A percentile compares a stretch with the other conserved stretches of the same genome.
phyloP scores from a whole-genome alignment of 352 stramenopile genomes.

The Globisporangium carolinianum region DNA sequence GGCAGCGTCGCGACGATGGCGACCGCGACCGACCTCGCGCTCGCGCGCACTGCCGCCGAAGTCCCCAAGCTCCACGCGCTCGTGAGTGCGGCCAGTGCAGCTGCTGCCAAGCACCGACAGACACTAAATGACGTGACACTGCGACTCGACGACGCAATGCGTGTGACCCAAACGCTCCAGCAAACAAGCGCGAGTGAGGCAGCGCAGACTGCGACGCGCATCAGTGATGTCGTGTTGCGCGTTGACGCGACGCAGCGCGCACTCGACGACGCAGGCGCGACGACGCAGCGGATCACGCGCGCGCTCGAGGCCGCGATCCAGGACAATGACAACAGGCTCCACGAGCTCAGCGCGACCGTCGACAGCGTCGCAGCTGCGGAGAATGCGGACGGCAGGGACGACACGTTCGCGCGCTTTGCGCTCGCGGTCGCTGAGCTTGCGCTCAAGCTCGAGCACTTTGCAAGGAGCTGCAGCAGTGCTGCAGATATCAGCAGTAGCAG shows the following conservation, averaged over 20 bases:
- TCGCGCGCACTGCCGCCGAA: constrained; percentile 35
- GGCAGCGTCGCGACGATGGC: constrained; percentile 25
- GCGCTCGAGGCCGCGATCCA: constrained; percentile 32
- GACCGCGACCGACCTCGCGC: constrained; percentile 29
- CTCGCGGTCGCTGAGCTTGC: constrained; percentile 35
- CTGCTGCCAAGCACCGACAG: constrained; percentile 39
- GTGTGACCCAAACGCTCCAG: constrained; percentile 17
- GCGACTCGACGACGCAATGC: constrained; percentile 27
- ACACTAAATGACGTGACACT: constrained; percentile 25
- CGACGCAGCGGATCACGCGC: constrained; percentile 20
- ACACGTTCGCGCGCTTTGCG: constrained; percentile 46
- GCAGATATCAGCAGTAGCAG: background rate
- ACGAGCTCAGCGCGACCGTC: constrained; percentile 63
- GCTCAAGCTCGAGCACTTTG: constrained; percentile 53
- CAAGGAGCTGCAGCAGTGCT: constrained; percentile 9
- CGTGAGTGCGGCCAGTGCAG: constrained; percentile 25
- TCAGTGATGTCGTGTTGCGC: constrained; percentile 19
- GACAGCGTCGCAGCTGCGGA: constrained; percentile 55
- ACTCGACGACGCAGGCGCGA: constrained; percentile 17
- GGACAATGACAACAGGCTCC: constrained; percentile 52
- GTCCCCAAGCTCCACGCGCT: constrained; percentile 44
- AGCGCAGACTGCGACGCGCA: constrained; percentile 12
- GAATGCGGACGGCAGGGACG: constrained; percentile 44
- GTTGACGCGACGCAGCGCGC: constrained; percentile 25
- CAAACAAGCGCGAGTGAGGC: constrained; percentile 27